These are phyloP conservation scores for Aspergillus thermomutatus DNA, from an alignment of 2,329 filamentous ascomycete species.

Conservation along the genomic window DNA sequence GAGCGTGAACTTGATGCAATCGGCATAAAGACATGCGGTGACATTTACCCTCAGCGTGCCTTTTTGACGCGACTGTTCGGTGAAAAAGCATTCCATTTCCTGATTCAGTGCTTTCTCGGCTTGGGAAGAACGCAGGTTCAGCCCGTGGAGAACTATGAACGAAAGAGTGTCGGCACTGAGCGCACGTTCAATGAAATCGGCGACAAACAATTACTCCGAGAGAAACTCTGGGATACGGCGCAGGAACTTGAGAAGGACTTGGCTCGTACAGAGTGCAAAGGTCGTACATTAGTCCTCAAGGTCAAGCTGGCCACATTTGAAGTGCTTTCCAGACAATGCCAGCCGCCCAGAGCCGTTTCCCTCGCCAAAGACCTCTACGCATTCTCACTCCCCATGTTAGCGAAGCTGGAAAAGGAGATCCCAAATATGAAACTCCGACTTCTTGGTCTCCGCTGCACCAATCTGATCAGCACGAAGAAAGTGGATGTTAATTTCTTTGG, in stretches of 20 bases:
- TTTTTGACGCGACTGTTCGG: conserved; percentile 77
- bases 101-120: conserved; percentile 80
- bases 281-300: conserved; percentile 86
- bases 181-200: conserved; percentile 82
- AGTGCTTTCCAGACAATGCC: conserved; percentile 75
- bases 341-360: conserved; percentile 67
- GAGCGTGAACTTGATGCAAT: conserved; percentile 87
- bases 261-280: conserved; percentile 74
- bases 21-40: conserved; percentile 81
- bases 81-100: conserved; percentile 83
- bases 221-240: conserved; percentile 76
- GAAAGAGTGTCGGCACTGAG: conserved; percentile 92
- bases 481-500: conserved; percentile 80
- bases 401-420: conserved; percentile 79
- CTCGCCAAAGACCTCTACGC: conserved; percentile 79
- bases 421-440: conserved; percentile 75
- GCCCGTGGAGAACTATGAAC: conserved; percentile 82
- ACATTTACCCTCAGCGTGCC: conserved; percentile 74
- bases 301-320: conserved; percentile 94
- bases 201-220: conserved; percentile 63
- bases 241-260: conserved; percentile 86
- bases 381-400: conserved; percentile 75
- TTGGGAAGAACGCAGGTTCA: conserved; percentile 81
- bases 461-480: conserved; percentile 82
- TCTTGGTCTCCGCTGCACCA: conserved; percentile 84